Conservation (phyloP, 257 asterid species). For the Salvia miltiorrhiza region DNA sequence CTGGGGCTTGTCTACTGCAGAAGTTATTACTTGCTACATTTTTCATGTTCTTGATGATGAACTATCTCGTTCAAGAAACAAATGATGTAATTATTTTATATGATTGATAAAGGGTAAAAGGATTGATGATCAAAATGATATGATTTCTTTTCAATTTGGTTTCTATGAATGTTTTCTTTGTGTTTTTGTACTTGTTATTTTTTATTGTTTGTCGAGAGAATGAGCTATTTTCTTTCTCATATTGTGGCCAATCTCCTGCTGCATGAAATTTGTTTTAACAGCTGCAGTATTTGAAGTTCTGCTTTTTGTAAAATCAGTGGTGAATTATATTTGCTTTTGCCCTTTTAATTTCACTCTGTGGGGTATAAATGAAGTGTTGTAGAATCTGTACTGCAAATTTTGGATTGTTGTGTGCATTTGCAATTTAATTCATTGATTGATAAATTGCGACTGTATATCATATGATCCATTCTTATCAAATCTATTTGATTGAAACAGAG, state of each 20-base stretch:
- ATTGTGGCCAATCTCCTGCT: background rate
- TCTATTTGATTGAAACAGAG: conserved; percentile 37
- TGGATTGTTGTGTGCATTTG: background rate
- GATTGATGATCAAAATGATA: background rate
- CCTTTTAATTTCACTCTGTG: too few species aligned
- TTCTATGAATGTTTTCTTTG: background rate
- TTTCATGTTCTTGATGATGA: background rate
- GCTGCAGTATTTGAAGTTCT: background rate
- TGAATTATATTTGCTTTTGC: conserved; percentile 36
- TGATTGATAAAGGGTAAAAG: background rate
- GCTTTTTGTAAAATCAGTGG: background rate
- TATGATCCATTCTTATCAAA: background rate
- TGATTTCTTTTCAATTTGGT: background rate
- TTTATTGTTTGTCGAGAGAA: background rate
- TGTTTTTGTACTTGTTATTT: background rate
- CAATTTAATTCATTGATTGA: background rate
- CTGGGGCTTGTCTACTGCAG: background rate
- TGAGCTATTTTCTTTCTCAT: background rate
- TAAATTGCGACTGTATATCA: conserved; percentile 5
- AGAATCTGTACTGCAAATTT: background rate
- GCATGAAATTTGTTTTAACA: background rate
- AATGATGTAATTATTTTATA: background rate
- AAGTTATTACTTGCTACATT: background rate
- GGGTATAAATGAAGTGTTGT: background rate
- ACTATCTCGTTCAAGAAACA: background rate